A percentile compares a stretch with the other conserved stretches of the same genome.
phyloP scores from a whole-genome alignment of 2,329 filamentous ascomycete genomes.

The Aureobasidium musti region DNA sequence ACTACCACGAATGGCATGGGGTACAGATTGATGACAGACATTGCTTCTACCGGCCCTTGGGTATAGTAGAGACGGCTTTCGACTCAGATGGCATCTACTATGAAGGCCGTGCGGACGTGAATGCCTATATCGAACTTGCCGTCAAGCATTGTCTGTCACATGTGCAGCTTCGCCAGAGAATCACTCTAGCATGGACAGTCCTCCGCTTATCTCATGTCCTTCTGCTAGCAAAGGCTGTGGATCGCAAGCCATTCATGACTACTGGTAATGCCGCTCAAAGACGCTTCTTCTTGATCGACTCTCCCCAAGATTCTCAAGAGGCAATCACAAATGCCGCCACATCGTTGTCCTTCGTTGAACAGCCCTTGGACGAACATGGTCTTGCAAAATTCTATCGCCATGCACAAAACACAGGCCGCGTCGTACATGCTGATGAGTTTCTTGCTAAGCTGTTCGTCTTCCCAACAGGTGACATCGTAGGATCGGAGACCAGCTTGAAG shows the following conservation, averaged over 20 bases:
- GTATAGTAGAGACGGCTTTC: conserved; percentile 50
- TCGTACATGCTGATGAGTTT: conserved; percentile 44
- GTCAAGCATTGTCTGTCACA: conserved; percentile 40
- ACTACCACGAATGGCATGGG: conserved; percentile 44
- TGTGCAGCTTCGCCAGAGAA: conserved; percentile 36
- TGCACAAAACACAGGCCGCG: conserved; percentile 45
- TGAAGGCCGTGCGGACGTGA: conserved; percentile 52
- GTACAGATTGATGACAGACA: conserved; percentile 32
- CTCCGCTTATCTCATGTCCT: conserved; percentile 31
- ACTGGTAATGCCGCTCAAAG: conserved; percentile 30
- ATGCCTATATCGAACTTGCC: conserved; percentile 43
- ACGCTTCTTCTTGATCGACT: conserved; percentile 43
- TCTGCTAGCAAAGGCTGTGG: conserved; percentile 39
- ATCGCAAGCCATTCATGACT: conserved; percentile 32
- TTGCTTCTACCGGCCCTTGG: conserved; percentile 44
- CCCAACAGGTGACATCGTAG: conserved; percentile 34
- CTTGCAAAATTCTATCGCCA: conserved; percentile 44
- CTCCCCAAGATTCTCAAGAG: conserved; percentile 37
- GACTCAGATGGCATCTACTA: conserved; percentile 49
- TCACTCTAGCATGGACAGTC: conserved; percentile 30
- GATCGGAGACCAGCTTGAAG: conserved; percentile 40
- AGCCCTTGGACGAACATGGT: conserved; percentile 41
- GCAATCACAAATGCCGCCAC: conserved; percentile 40
- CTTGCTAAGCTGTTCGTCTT: conserved; percentile 47
- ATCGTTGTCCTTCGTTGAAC: conserved; percentile 45